Base-by-base conservation (phyloP, 805 yeast species). In the Ogataea allantospora region DNA sequence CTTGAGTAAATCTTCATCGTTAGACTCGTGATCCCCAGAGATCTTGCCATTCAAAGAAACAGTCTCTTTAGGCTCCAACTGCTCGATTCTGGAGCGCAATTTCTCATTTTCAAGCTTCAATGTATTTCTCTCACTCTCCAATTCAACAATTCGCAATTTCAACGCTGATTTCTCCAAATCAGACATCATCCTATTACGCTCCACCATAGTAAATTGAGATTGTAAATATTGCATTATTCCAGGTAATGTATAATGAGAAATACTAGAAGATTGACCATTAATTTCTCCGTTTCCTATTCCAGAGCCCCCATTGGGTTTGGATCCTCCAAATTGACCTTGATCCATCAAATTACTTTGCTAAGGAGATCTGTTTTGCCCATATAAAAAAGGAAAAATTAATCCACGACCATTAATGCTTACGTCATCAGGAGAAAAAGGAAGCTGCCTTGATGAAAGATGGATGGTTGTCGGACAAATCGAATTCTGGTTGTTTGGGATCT, bases 161-260 rank as follows among this genome's bases (percentile, higher is more conserved):
- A 76, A 66, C 30, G 65, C 55, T 4, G 75, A 66, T 42, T 69
- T 72, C 51, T 76, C 80, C 47, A 76, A 58, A 51, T 72, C 77
- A 40, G 70, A 67, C 59, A 72, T 62, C 59, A 76, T 73, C 48
- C 75, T 67, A 54, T 62, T 62, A 24, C 57, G 52, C 35, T 64
- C 68, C 25, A 61, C 55, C 10, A 68, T 68, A 16, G 81, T 75
- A 55, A 75, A 76, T 45, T 76, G 81, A n/a, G 74, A 66, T 27
- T 78, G 78, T 42, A 76, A 58, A 50, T 76, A 76, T 50, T 75
- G 76, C 62, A 76, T 75, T 15, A 76, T 75, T 0, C 82, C 82
- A 0, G 82, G 82, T 11, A 76, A 62, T 3, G 80, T 74, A 30
- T 64, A 64, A 16, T 59, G 58, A 27, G 40, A 22, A 22, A 11